phyloP scores from a whole-genome alignment of 2,329 filamentous ascomycete species.

The Diaporthe australafricana region DNA sequence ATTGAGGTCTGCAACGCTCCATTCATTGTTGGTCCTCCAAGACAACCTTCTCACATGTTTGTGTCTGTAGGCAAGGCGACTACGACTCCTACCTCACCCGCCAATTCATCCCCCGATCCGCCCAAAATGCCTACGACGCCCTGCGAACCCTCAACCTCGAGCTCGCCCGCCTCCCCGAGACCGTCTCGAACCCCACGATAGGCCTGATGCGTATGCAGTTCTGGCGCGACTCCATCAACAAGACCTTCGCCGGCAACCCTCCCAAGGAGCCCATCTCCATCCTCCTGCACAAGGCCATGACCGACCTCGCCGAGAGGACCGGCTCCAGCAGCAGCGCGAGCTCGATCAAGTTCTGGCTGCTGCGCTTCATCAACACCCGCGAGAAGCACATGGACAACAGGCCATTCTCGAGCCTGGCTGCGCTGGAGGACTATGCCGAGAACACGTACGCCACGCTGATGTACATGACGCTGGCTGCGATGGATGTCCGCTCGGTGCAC shows the following conservation, averaged over 20 bases:
- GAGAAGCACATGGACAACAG: constrained; percentile 87
- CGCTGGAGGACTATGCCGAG: constrained; percentile 90
- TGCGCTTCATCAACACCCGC: constrained; percentile 82
- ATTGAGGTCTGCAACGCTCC: constrained; percentile 54
- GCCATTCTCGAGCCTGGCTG: constrained; percentile 78
- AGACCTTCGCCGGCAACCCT: constrained; percentile 80
- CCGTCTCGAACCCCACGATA: constrained; percentile 87
- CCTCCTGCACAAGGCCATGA: constrained; percentile 79
- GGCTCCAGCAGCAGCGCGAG: constrained; percentile 54
- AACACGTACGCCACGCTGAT: constrained; percentile 94
- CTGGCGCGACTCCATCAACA: constrained; percentile 87
- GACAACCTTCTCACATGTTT: not conserved
- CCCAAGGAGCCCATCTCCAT: constrained; percentile 93
- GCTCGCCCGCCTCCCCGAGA: constrained; percentile 88
- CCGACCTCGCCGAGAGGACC: constrained; percentile 64
- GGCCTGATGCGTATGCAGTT: constrained; percentile 93
- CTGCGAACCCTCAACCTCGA: constrained; percentile 94
- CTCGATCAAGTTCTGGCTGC: constrained; percentile 78
- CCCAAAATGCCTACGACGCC: constrained; percentile 87
- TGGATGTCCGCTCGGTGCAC: constrained; percentile 84
- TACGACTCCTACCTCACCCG: constrained; percentile 88
- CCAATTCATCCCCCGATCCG: constrained; percentile 81
- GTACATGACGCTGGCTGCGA: constrained; percentile 84
- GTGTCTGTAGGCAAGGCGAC: constrained; percentile 79
- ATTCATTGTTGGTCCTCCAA: not conserved